These are phyloP conservation scores for Volutella citrinella DNA, from an alignment of 2,329 filamentous ascomycete species.

Conservation along the genomic window DNA sequence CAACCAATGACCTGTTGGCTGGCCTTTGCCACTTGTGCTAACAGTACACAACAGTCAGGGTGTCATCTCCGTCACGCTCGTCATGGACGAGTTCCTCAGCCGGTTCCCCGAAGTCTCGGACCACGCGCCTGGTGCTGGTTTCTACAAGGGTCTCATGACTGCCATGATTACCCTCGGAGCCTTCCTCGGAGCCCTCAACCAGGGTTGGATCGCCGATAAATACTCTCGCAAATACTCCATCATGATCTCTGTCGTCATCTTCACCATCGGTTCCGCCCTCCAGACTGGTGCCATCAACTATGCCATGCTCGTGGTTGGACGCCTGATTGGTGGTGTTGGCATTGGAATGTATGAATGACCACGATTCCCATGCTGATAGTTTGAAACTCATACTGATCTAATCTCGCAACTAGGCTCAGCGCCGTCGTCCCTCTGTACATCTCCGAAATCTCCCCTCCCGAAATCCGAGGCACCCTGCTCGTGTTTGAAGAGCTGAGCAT, in stretches of 20 bases:
- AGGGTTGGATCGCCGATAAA: constrained; percentile 34
- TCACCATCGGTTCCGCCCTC: constrained; percentile 40
- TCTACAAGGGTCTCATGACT: constrained; percentile 42
- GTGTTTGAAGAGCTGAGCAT: constrained; percentile 38
- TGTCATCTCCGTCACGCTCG: constrained; percentile 37
- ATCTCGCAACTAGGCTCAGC: constrained; percentile 16
- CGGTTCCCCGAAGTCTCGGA: constrained; percentile 32
- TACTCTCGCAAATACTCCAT: constrained; percentile 32
- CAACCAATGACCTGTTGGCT: background rate
- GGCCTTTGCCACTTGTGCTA: too few species aligned
- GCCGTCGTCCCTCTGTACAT: constrained; percentile 41
- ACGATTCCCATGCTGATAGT: background rate
- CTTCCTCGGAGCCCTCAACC: constrained; percentile 44
- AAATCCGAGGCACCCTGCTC: constrained; percentile 44
- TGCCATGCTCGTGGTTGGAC: constrained; percentile 39
- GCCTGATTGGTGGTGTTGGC: constrained; percentile 41
- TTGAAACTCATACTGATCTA: background rate
- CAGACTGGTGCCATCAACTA: constrained; percentile 40
- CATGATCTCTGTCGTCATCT: constrained; percentile 31
- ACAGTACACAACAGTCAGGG: constrained; percentile 37
- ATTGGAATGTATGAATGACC: constrained; percentile 32
- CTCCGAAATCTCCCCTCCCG: constrained; percentile 45
- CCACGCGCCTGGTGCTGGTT: constrained; percentile 35
- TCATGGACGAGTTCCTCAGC: constrained; percentile 33
- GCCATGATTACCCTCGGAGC: constrained; percentile 46